These are phyloP conservation scores for Gynandropsis gynandra DNA, from an alignment of 345 rosid species.

Conservation along the genomic window DNA sequence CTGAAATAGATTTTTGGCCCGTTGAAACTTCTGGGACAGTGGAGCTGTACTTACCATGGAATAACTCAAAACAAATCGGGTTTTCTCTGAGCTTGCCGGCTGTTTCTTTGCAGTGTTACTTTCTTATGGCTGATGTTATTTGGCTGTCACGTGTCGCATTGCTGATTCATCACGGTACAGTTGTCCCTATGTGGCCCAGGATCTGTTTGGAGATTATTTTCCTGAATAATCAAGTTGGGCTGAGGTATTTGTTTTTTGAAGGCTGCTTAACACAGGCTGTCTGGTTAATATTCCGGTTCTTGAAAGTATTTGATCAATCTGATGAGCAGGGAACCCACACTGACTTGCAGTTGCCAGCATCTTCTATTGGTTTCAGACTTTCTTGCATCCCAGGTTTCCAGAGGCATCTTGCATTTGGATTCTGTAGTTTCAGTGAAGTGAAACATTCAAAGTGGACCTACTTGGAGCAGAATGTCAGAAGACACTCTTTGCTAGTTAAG, in stretches of 20 bases:
- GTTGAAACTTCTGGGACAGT: constrained; percentile 32
- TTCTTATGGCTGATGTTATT: constrained; percentile 29
- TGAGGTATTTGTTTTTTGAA: constrained; percentile 67
- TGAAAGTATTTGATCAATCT: constrained; percentile 42
- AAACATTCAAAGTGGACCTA: constrained; percentile 52
- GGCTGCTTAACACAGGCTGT: constrained; percentile 71
- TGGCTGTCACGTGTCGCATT: constrained; percentile 38
- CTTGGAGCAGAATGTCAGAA: constrained; percentile 48
- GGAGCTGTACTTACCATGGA: constrained; percentile 32
- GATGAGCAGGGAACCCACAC: constrained; percentile 38
- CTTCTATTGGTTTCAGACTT: constrained; percentile 65
- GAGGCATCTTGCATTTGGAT: constrained; percentile 60
- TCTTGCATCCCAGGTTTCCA: constrained; percentile 41
- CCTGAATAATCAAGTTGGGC: constrained; percentile 61
- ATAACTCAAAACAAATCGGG: constrained; percentile 31
- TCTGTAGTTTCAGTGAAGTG: constrained; percentile 48
- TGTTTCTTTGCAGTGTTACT: constrained; percentile 30
- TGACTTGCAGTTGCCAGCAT: constrained; percentile 51
- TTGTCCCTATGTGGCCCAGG: constrained; percentile 58
- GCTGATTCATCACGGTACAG: constrained; percentile 50
- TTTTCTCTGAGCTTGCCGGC: constrained; percentile 32
- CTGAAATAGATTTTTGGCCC: constrained; percentile 32
- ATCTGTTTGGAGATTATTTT: constrained; percentile 85
- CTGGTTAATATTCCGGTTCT: constrained; percentile 47
- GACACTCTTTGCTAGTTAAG: constrained; percentile 43